phyloP scores from a whole-genome alignment of 352 stramenopile genomes.

The Elongisporangium prolatum region DNA sequence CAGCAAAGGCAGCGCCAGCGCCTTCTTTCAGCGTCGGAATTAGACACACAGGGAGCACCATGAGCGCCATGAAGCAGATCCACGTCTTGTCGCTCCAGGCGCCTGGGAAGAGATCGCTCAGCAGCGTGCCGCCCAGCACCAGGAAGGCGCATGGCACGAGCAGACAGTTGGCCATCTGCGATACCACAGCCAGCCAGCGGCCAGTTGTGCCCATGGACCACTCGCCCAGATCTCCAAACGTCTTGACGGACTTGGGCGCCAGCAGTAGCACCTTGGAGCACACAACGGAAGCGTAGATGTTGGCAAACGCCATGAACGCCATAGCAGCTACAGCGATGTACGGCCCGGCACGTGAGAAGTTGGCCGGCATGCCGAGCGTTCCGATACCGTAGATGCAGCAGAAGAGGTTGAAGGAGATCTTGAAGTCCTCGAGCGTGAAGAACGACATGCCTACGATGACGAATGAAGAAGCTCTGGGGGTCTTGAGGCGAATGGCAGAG shows the following conservation, averaged over 20 bases:
- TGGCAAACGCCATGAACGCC: conserved; percentile 48
- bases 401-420: no score
- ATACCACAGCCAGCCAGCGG: conserved; percentile 28
- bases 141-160: conserved; percentile 43
- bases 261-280: conserved; percentile 42
- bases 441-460: no score
- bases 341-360: no score
- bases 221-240: conserved; percentile 51
- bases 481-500: no score
- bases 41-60: conserved; percentile 29
- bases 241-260: conserved; percentile 36
- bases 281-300: conserved; percentile 30
- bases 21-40: conserved; percentile 53
- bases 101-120: conserved; percentile 33
- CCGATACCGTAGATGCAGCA: no score
- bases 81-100: conserved; percentile 31
- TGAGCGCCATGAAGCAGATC: no score
- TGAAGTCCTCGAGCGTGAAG: no score
- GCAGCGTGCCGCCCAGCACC: conserved; percentile 32
- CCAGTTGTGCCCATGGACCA: conserved; percentile 38
- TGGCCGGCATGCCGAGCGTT: no score
- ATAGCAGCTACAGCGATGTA: conserved; percentile 26
- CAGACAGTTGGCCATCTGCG: conserved; percentile 35
- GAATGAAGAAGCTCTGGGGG: no score
- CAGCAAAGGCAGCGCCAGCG: conserved; percentile 27